Conservation (phyloP, 2,329 filamentous ascomycete species). For the Sodiomyces alkalinus region DNA sequence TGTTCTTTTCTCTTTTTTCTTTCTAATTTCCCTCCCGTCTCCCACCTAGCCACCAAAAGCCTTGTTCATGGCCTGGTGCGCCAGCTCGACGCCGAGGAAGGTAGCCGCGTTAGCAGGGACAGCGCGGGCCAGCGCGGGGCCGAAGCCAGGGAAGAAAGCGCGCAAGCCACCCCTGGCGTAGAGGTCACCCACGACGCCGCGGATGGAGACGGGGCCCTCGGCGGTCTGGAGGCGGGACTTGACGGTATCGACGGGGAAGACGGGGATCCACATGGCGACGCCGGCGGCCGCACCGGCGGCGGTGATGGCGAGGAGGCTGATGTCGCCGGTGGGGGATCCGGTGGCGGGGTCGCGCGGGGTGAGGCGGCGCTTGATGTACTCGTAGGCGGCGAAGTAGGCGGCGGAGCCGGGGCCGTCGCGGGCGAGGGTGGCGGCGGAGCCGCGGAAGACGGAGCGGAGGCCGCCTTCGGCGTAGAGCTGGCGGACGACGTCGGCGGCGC, state of each 20-base stretch:
- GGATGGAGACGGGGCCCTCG: conserved; percentile 68
- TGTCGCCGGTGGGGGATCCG: conserved; percentile 58
- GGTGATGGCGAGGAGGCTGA: conserved; percentile 72
- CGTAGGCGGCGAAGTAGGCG: conserved; percentile 95
- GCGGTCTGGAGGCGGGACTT: conserved; percentile 90
- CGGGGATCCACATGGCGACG: conserved; percentile 97
- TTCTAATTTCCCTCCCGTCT: too few species aligned
- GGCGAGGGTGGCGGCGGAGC: conserved; percentile 77
- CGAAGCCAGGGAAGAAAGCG: conserved; percentile 96
- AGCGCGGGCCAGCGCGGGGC: conserved; percentile 78
- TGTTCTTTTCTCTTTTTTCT: neutral
- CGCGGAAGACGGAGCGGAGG: conserved; percentile 81
- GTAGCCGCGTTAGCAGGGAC: conserved; percentile 95
- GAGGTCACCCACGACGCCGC: conserved; percentile 65
- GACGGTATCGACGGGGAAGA: conserved; percentile 94
- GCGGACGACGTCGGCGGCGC: conserved; percentile 77
- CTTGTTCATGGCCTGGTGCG: conserved; percentile 71
- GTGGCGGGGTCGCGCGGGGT: conserved; percentile 66
- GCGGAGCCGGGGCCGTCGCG: conserved; percentile 86
- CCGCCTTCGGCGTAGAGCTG: conserved; percentile 90
- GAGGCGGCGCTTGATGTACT: conserved; percentile 78
- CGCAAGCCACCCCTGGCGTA: conserved; percentile 70
- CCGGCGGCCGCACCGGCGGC: conserved; percentile 80
- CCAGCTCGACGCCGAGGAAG: conserved; percentile 74
- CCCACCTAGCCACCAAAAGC: conserved; percentile 32